These are phyloP conservation scores for Musa beccarii DNA, from an alignment of 176 grass and related monocot species.

Conservation along the genomic window DNA sequence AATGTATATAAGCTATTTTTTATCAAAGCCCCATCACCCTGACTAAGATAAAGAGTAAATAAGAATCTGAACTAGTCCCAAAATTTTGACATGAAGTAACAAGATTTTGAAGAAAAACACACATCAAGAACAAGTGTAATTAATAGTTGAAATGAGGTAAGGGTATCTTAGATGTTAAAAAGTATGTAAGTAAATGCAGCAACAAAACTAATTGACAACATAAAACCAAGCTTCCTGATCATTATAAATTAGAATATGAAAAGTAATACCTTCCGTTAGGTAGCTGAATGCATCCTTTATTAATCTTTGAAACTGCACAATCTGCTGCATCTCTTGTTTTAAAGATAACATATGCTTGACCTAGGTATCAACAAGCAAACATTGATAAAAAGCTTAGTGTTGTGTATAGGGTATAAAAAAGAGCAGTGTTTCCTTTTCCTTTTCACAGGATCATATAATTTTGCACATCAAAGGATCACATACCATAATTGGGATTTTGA, in stretches of 20 bases:
- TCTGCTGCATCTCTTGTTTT: conserved; percentile 44
- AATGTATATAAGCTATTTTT: not conserved
- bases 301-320: conserved; percentile 48
- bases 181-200: not conserved
- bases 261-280: conserved; percentile 68
- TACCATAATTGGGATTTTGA: conserved; percentile 42
- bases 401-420: too few relatives aligned
- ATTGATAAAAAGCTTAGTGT: too few relatives aligned
- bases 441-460: too few relatives aligned
- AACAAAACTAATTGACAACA: not conserved
- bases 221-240: not conserved
- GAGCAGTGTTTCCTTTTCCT: too few relatives aligned
- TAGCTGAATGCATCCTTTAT: conserved; percentile 51
- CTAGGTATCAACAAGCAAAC: conserved; percentile 16
- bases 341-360: conserved; percentile 88
- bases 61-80: too few relatives aligned
- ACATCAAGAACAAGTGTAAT: too few relatives aligned
- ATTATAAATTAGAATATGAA: not conserved
- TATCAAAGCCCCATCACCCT: not conserved
- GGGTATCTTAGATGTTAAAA: too few relatives aligned
- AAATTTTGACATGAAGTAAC: too few relatives aligned
- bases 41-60: too few relatives aligned
- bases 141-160: too few relatives aligned
- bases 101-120: too few relatives aligned
- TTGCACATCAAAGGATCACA: conserved; percentile 12